phyloP scores from a whole-genome alignment of 208 protist genomes.

The Acanthamoeba triangularis region DNA sequence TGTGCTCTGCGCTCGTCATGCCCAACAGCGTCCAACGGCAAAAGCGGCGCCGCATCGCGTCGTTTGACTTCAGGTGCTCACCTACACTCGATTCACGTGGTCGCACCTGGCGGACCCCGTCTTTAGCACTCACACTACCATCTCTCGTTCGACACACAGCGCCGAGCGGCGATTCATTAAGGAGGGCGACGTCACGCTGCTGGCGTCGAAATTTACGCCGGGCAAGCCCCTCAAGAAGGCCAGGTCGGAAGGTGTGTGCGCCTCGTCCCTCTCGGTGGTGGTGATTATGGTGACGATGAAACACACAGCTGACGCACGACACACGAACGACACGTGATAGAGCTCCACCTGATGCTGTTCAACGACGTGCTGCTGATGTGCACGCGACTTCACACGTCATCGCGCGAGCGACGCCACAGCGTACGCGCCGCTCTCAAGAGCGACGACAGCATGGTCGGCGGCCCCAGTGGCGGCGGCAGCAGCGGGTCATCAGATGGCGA shows the following conservation, averaged over 20 bases:
- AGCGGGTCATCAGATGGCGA: background rate
- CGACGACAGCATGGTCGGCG: background rate
- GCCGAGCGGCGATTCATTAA: constrained; percentile 40
- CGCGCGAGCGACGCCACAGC: constrained; percentile 24
- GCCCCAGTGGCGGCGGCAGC: background rate
- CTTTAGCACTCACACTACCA: too few relatives aligned
- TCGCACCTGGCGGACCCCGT: background rate
- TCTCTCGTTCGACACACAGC: background rate
- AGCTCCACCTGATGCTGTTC: constrained; percentile 42
- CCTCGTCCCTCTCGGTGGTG: background rate
- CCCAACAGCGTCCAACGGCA: background rate
- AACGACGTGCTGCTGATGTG: constrained; percentile 50
- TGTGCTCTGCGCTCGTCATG: background rate
- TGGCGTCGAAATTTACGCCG: background rate
- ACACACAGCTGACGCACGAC: background rate
- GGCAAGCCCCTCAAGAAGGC: background rate
- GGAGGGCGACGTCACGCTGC: constrained; percentile 8
- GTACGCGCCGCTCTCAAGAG: background rate
- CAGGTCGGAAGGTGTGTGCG: background rate
- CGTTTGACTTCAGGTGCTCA: constrained; percentile 40
- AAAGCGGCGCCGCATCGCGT: background rate
- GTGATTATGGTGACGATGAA: background rate
- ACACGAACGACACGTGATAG: background rate
- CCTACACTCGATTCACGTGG: background rate
- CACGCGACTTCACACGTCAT: background rate